Evolutionary conservation across 345 rosid species (phyloP).

Genomic region (Boechera stricta): DNA sequence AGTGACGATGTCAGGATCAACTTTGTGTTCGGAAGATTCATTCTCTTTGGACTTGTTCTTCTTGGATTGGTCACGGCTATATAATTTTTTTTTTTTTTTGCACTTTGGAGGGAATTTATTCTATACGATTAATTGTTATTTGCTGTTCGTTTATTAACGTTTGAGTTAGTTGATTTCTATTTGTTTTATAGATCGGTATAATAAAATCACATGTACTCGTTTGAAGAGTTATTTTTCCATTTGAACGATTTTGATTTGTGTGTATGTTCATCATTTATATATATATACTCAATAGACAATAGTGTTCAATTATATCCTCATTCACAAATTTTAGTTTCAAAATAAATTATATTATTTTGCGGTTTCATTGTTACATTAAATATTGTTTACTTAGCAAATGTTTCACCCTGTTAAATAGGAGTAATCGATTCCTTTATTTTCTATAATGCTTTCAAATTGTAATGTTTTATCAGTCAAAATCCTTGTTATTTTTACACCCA

Average conservation of each 20-base stretch:
- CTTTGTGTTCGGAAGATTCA: conserved; percentile 30
- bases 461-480: neutral
- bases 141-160: conserved; percentile 18
- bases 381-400: neutral
- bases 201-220: conserved; percentile 11
- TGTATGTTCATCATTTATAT: neutral
- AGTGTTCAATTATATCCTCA: neutral
- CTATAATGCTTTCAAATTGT: neutral
- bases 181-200: conserved; percentile 15
- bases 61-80: conserved; percentile 30
- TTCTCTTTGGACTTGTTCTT: conserved; percentile 36
- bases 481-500: neutral
- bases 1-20: conserved; percentile 43
- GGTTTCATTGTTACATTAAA: too few species aligned
- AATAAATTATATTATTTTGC: too few species aligned
- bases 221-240: neutral
- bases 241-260: neutral
- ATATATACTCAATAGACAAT: neutral
- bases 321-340: neutral
- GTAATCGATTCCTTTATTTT: neutral
- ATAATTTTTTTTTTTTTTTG: conserved; percentile 10
- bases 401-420: neutral
- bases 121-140: neutral
- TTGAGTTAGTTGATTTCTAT: conserved; percentile 27
- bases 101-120: neutral